phyloP scores from a whole-genome alignment of 495 filamentous ascomycete genomes.

The Articulospora tetracladia region DNA sequence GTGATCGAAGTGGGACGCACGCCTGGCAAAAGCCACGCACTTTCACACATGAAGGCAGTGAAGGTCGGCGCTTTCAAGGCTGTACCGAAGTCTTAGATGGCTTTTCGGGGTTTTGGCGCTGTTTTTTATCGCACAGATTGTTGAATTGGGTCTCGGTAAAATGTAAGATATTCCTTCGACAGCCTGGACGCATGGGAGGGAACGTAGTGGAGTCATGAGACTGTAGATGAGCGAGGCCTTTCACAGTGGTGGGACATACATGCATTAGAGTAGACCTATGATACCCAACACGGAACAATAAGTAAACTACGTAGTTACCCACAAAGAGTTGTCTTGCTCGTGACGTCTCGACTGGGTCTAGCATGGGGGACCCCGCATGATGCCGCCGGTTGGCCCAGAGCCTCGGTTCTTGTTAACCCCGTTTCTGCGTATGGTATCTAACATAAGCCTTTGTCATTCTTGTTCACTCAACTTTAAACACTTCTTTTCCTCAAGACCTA shows the following conservation, averaged over 20 bases:
- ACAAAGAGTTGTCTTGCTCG: background rate
- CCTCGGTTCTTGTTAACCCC: background rate
- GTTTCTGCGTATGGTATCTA: background rate
- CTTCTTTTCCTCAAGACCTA: too few species aligned
- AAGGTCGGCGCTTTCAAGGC: background rate
- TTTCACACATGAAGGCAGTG: constrained; percentile 62
- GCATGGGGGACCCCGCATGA: background rate
- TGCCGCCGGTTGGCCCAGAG: background rate
- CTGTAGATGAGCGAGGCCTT: background rate
- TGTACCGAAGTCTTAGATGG: background rate
- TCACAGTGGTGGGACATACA: background rate
- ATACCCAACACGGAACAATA: too few species aligned
- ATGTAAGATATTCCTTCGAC: too few species aligned
- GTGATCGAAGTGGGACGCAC: constrained; percentile 81
- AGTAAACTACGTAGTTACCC: too few species aligned
- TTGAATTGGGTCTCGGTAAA: too few species aligned
- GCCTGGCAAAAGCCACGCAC: constrained; percentile 62
- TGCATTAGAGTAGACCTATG: background rate
- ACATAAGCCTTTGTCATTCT: background rate
- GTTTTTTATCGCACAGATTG: background rate
- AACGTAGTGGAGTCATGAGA: background rate
- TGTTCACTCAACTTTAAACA: too few species aligned
- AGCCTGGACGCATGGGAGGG: too few species aligned
- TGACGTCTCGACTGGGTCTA: background rate
- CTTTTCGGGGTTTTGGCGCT: background rate